Conservation (phyloP, 768 basidiomycete genomes). For the Tylopilus balloui region DNA sequence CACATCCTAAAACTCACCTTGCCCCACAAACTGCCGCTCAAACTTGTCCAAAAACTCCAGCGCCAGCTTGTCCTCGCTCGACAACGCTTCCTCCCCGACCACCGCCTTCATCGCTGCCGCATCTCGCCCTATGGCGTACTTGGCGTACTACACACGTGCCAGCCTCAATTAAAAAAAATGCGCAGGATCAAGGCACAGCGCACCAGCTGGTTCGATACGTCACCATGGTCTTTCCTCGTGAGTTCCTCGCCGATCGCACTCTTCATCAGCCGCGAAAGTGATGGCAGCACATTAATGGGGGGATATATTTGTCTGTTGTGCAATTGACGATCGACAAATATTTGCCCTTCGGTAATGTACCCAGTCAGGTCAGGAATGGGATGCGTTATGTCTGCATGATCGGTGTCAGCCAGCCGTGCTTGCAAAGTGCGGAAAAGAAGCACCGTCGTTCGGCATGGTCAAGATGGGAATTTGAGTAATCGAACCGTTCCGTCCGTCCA, state of each 20-base stretch:
- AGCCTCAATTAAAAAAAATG: constrained; percentile 13
- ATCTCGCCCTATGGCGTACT: constrained; percentile 96
- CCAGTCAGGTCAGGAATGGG: constrained; percentile 99
- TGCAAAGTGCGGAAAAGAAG: constrained; percentile 28
- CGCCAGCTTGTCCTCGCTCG: constrained; percentile 91
- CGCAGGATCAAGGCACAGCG: constrained; percentile 34
- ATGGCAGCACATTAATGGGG: constrained; percentile 98
- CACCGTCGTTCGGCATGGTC: constrained; percentile 99
- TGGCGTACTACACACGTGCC: constrained; percentile 70
- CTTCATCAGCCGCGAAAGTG: constrained; percentile 99
- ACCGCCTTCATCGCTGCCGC: constrained; percentile 99
- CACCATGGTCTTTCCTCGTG: constrained; percentile 97
- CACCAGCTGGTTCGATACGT: constrained; percentile 98
- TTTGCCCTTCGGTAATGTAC: constrained; percentile 99
- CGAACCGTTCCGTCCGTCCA: constrained; percentile 94
- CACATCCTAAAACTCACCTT: constrained; percentile 54
- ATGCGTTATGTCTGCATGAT: constrained; percentile 89
- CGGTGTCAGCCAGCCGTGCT: constrained; percentile 24
- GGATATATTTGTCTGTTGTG: constrained; percentile 98
- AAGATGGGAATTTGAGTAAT: constrained; percentile 99
- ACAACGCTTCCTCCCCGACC: constrained; percentile 96
- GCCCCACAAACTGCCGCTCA: constrained; percentile 94
- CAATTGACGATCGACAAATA: constrained; percentile 96
- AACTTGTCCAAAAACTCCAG: constrained; percentile 98
- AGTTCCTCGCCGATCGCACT: constrained; percentile 97